These are phyloP conservation scores for Hygrocybe punicea DNA, from an alignment of 768 basidiomycete genomes.

Conservation along the genomic window DNA sequence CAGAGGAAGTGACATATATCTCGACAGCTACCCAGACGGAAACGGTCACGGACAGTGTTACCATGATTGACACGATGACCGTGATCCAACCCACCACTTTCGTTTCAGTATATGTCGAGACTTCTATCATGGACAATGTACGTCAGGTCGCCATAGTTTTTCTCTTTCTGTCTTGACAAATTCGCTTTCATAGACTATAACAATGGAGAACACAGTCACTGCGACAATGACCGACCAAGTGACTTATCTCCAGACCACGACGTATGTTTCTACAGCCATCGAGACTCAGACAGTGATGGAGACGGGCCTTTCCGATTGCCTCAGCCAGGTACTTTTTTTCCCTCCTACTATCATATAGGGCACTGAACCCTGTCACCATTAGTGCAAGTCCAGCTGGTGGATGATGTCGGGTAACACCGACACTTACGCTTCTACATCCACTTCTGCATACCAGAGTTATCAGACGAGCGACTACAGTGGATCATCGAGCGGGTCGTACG, in stretches of 20 bases:
- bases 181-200: conserved; percentile 47
- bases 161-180: neutral
- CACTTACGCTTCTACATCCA: conserved; percentile 39
- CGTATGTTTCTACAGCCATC: conserved; percentile 48
- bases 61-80: conserved; percentile 52
- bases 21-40: conserved; percentile 54
- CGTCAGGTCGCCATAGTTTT: conserved; percentile 14
- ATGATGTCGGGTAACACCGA: conserved; percentile 52
- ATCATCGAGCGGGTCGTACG: no score
- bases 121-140: conserved; percentile 56
- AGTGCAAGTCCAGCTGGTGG: conserved; percentile 61
- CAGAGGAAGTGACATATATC: conserved; percentile 51
- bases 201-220: conserved; percentile 54
- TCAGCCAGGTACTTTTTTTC: conserved; percentile 39
- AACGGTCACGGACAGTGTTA: conserved; percentile 51
- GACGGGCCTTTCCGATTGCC: conserved; percentile 53
- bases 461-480: conserved; percentile 7
- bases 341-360: neutral
- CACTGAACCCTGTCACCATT: conserved; percentile 14
- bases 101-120: conserved; percentile 52
- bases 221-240: conserved; percentile 48
- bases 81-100: conserved; percentile 57
- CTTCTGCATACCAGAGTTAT: neutral
- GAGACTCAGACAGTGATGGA: conserved; percentile 35
- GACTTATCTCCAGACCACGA: conserved; percentile 50